These are phyloP conservation scores for Ophiostoma sp. DNA, from an alignment of 2,329 filamentous ascomycete genomes.

Conservation along the genomic window DNA sequence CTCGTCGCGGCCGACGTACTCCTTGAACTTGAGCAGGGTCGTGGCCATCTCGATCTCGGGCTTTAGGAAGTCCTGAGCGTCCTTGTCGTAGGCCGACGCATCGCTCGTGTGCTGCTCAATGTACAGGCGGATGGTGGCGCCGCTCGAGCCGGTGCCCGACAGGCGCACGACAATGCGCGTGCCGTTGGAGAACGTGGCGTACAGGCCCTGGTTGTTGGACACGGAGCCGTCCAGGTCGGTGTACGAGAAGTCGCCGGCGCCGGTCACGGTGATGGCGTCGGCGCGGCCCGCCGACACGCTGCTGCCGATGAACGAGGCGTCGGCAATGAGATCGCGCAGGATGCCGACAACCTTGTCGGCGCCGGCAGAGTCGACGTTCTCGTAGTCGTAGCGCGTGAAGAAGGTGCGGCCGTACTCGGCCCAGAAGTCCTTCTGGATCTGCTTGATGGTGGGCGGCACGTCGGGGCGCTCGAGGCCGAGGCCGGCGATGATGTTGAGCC, in stretches of 20 bases:
- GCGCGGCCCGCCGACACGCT: slow-evolving; percentile 72
- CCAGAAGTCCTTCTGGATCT: slow-evolving; percentile 98
- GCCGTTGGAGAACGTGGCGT: slow-evolving; percentile 87
- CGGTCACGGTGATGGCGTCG: slow-evolving; percentile 49
- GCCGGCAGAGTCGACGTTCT: slow-evolving; percentile 84
- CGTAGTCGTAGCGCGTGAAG: slow-evolving; percentile 99
- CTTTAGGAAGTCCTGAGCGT: slow-evolving; percentile 91
- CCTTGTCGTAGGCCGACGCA: slow-evolving; percentile 66
- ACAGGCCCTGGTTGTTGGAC: slow-evolving; percentile 92
- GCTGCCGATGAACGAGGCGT: slow-evolving; percentile 72
- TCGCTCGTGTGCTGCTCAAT: slow-evolving; percentile 92
- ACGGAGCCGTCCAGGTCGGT: slow-evolving; percentile 97
- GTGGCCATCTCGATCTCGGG: slow-evolving; percentile 83
- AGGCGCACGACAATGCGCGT: slow-evolving; percentile 92
- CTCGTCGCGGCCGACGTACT: slow-evolving; percentile 85
- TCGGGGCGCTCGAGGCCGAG: slow-evolving; percentile 75
- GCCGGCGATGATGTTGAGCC: slow-evolving; percentile 97
- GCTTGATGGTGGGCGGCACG: slow-evolving; percentile 83
- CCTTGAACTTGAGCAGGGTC: slow-evolving; percentile 82
- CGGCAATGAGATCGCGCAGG: slow-evolving; percentile 70
- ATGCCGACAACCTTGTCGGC: slow-evolving; percentile 85
- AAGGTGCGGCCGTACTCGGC: slow-evolving; percentile 91
- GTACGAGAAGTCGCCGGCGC: slow-evolving; percentile 96
- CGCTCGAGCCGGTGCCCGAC: slow-evolving; percentile 90
- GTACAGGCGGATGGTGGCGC: slow-evolving; percentile 93